These are phyloP conservation scores for Colletotrichum musicola DNA, from an alignment of 2,329 filamentous ascomycete genomes.

Conservation along the genomic window DNA sequence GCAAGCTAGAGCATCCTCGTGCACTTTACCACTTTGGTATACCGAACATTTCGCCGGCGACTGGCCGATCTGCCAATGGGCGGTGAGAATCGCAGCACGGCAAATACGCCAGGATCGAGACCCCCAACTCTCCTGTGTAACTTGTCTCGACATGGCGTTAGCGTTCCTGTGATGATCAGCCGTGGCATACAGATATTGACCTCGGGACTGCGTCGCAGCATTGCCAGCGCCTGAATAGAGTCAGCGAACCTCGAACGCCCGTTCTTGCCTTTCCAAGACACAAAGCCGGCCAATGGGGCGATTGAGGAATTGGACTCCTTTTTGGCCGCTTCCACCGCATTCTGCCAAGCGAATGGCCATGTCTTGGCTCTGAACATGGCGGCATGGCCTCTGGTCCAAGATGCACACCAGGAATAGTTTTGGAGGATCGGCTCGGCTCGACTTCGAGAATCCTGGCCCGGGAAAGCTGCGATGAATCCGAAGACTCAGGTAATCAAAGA, in stretches of 20 bases:
- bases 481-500: background rate
- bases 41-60: background rate
- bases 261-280: slow-evolving; percentile 13
- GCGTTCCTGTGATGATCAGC: slow-evolving; percentile 1
- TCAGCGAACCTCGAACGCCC: slow-evolving; percentile 7
- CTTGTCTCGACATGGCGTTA: background rate
- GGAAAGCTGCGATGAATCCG: background rate
- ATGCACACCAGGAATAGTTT: background rate
- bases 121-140: background rate
- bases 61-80: background rate
- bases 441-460: background rate
- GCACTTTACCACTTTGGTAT: background rate
- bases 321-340: slow-evolving; percentile 1
- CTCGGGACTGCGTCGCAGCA: background rate
- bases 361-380: slow-evolving; percentile 3
- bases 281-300: slow-evolving; percentile 11
- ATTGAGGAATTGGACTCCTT: background rate
- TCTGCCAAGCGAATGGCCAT: background rate
- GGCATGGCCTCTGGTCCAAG: background rate
- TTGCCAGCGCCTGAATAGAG: background rate
- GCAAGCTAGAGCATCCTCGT: background rate
- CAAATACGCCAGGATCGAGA: background rate
- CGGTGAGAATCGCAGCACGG: slow-evolving; percentile 12
- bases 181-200: background rate
- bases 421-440: background rate